Percentiles rank a stretch among this genome's conserved stretches.
These are phyloP conservation scores for Pyrenochaeta sp. DNA, from an alignment of 2,329 filamentous ascomycete genomes.

Conservation along the genomic window DNA sequence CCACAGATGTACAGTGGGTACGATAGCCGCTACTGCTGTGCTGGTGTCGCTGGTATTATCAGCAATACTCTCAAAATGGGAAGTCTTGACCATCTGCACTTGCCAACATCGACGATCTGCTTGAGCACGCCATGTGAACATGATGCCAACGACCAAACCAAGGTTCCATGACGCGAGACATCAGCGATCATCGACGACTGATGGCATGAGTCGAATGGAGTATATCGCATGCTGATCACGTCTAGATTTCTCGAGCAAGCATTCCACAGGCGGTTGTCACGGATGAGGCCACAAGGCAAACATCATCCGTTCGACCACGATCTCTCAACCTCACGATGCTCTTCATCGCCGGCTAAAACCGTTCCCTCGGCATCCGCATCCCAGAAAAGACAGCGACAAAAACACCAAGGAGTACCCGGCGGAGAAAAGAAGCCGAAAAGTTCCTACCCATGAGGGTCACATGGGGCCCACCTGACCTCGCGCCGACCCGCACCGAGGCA, in stretches of 20 bases:
- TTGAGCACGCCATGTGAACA: not conserved
- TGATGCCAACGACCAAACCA: not conserved
- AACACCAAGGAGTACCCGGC: not conserved
- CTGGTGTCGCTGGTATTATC: not conserved
- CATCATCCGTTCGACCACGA: not conserved
- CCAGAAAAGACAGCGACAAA: not conserved
- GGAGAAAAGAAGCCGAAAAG: not conserved
- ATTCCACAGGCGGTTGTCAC: not conserved
- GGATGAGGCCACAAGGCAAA: constrained; percentile 1
- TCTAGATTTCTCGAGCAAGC: not conserved
- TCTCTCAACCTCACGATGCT: not conserved
- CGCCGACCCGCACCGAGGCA: constrained; percentile 15
- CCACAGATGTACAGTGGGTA: not conserved
- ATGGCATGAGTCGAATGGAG: not conserved
- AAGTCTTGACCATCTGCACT: not conserved
- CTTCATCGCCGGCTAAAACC: not conserved
- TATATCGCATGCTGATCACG: constrained; percentile 6
- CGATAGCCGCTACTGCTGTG: not conserved
- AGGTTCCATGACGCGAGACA: not conserved
- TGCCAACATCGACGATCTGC: not conserved
- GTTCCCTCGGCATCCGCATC: not conserved
- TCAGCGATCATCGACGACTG: not conserved
- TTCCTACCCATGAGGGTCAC: constrained; percentile 1
- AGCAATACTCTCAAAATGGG: not conserved
- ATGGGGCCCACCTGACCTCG: constrained; percentile 2